Evolutionary conservation across 2,329 filamentous ascomycete species (phyloP).

Genomic region (Sporothrix euskadiensis): DNA sequence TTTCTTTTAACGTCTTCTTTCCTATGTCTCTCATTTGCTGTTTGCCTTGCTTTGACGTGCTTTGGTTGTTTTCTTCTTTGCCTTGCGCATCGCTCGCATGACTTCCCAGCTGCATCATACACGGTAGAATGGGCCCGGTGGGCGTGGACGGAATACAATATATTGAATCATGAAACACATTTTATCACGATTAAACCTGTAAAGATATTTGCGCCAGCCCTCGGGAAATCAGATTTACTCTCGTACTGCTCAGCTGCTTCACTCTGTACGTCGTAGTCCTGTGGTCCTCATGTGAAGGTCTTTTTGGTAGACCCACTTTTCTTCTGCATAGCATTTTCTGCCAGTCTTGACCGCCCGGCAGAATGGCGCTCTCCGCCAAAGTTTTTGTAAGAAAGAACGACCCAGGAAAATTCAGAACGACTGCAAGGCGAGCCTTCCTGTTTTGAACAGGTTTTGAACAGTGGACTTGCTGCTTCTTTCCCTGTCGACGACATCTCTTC

Average conservation of each 20-base stretch:
- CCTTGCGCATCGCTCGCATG: constrained; percentile 11
- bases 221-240: neutral
- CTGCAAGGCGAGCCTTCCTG: neutral
- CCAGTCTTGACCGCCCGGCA: constrained; percentile 32
- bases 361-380: constrained; percentile 33
- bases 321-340: neutral
- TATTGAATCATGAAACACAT: constrained; percentile 1
- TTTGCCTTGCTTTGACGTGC: constrained; percentile 9
- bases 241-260: neutral
- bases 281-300: neutral
- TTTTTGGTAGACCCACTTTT: constrained; percentile 24
- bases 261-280: neutral
- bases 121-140: neutral
- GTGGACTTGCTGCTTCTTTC: constrained; percentile 9
- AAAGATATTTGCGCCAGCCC: neutral
- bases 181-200: neutral
- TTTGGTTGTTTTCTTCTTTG: neutral
- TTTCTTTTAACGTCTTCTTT: neutral
- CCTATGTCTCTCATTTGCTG: constrained; percentile 1
- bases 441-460: neutral
- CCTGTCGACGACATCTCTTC: constrained; percentile 14
- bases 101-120: neutral
- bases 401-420: constrained; percentile 20
- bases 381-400: constrained; percentile 24
- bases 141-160: neutral